These are phyloP conservation scores for Nakaseomyces nivariensis DNA, from an alignment of 1,139 yeast species.

Conservation along the genomic window DNA sequence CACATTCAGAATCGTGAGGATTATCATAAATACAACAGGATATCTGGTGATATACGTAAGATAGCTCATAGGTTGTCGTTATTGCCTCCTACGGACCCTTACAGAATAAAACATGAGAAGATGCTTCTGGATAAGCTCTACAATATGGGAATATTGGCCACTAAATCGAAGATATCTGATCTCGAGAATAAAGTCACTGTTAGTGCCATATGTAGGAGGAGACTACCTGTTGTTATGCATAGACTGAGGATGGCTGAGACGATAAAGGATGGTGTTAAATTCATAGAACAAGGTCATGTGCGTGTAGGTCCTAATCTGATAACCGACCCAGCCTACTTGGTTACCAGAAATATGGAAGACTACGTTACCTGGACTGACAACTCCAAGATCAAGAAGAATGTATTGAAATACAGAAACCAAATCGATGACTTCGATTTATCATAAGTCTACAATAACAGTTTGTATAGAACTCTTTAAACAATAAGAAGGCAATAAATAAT, in stretches of 20 bases:
- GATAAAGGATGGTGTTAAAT: slow-evolving; percentile 78
- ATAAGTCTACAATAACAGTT: slow-evolving; percentile 16
- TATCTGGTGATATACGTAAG: slow-evolving; percentile 85
- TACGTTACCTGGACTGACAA: slow-evolving; percentile 95
- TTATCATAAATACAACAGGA: slow-evolving; percentile 82
- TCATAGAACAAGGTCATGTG: slow-evolving; percentile 94
- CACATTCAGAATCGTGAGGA: slow-evolving; percentile 93
- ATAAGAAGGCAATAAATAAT: no score
- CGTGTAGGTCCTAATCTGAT: slow-evolving; percentile 94
- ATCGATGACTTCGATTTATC: slow-evolving; percentile 69
- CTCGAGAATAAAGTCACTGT: slow-evolving; percentile 87
- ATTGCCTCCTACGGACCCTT: slow-evolving; percentile 77
- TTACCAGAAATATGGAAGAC: slow-evolving; percentile 89
- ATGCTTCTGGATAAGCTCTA: slow-evolving; percentile 75
- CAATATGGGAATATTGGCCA: slow-evolving; percentile 75
- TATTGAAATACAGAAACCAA: slow-evolving; percentile 80
- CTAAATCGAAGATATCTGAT: slow-evolving; percentile 85
- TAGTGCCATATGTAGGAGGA: slow-evolving; percentile 80
- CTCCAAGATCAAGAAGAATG: slow-evolving; percentile 83
- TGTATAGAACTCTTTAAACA: not conserved
- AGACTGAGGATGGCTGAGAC: slow-evolving; percentile 90
- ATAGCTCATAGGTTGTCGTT: slow-evolving; percentile 77
- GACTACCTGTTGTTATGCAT: slow-evolving; percentile 93
- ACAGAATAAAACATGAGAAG: slow-evolving; percentile 79
- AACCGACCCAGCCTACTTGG: slow-evolving; percentile 91